Conservation (phyloP, 1,139 yeast species). For the Lodderomyces metapsilosis region DNA sequence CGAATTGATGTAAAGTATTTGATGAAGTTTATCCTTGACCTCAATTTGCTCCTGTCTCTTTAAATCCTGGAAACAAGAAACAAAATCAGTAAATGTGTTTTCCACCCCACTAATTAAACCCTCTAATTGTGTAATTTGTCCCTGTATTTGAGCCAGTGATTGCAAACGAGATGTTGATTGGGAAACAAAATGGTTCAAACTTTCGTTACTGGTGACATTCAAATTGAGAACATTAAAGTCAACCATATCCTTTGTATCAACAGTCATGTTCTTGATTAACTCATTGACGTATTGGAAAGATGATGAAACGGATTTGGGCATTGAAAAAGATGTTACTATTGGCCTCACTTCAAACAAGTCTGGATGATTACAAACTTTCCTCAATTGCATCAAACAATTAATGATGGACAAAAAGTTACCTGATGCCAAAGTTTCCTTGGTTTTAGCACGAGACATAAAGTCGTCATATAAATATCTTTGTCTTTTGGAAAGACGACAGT, state of each 20-base stretch:
- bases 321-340: conserved; percentile 82
- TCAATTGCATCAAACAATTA: conserved; percentile 94
- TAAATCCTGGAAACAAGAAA: conserved; percentile 58
- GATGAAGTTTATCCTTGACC: conserved; percentile 52
- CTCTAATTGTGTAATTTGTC: conserved; percentile 44
- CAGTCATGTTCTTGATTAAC: conserved; percentile 37
- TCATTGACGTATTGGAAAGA: conserved; percentile 45
- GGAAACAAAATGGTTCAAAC: conserved; percentile 47
- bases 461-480: conserved; percentile 93
- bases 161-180: conserved; percentile 44
- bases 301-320: conserved; percentile 61
- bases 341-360: conserved; percentile 96
- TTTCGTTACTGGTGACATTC: conserved; percentile 50
- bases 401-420: conserved; percentile 95
- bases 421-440: conserved; percentile 88
- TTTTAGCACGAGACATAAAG: conserved; percentile 95
- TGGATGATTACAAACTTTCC: conserved; percentile 98
- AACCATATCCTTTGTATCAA: conserved; percentile 23
- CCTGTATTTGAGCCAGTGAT: conserved; percentile 45
- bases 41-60: conserved; percentile 52
- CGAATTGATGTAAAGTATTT: conserved; percentile 61
- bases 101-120: conserved; percentile 25
- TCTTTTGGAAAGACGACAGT: conserved; percentile 88
- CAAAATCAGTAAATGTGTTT: conserved; percentile 42
- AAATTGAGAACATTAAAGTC: conserved; percentile 64